Evolutionary conservation across 306 rosid species (phyloP), one percentile per base, ranked within the genome.

Genomic region (Spatholobus suberectus): DNA sequence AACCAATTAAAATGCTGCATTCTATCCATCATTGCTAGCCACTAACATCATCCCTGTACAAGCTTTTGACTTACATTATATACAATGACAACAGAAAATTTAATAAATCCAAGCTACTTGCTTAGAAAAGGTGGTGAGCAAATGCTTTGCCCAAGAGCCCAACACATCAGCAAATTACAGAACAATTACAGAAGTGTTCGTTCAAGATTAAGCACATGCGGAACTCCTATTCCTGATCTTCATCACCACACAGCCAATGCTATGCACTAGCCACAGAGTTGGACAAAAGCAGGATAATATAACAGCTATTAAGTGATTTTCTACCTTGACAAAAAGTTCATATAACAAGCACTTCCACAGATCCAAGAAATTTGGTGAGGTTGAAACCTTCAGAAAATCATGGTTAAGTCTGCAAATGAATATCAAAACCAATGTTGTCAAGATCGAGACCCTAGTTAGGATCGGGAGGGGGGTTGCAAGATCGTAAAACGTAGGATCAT

Each of bases 21-120:
- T 85, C 32, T 82, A 54, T 70, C 71, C 70, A 70, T 79, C 79
- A 49, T 80, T 63, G 51, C 76, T 66, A 58, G 18, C 65, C 27
- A 81, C 59, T 81, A 12, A 40, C 37, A 75, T 72, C 13, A 76
- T 78, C 82, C 55, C 79, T 81, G 82, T 81, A 87, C 88, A 87
- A 55, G 52, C 79, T 57, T 67, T 52, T 73, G 57, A 73, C 79
- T 57, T 72, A 37, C 78, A 77, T 43, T 79, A 84, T 85, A 73
- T 87, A 87, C 86, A 84, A 58, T 35, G 21, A 58, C 81, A 67
- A 67, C n/a, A 66, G 79, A 34, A 11, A 72, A 20, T 77, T 77
- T 29, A 66, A 73, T 41, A 77, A 61, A 72, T 78, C 82, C 65
- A 41, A 65, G 29, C 80, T 84, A 77, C 72, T 35, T 77, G 75